Evolutionary conservation across 345 rosid species (phyloP).

Genomic region (Citrus reticulata): DNA sequence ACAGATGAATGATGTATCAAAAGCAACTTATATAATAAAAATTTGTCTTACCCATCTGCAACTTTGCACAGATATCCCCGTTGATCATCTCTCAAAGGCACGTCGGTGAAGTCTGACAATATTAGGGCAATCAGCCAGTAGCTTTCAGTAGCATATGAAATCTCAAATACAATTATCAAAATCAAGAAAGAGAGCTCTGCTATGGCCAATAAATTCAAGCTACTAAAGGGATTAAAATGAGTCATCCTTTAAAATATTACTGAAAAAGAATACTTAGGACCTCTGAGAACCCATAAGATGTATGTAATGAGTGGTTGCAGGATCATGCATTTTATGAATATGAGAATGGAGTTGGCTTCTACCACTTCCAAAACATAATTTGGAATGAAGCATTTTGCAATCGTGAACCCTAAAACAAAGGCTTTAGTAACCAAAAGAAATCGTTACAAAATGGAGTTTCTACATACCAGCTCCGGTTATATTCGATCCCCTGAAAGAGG

Average conservation of each 20-base stretch:
- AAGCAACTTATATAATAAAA: not conserved
- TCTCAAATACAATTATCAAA: not conserved
- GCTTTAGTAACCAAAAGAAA: not conserved
- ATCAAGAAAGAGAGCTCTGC: not conserved
- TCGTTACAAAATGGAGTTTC: not conserved
- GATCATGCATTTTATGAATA: not conserved
- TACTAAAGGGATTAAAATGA: not conserved
- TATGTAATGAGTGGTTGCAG: not conserved
- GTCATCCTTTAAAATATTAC: not conserved
- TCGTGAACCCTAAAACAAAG: not conserved
- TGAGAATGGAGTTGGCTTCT: not conserved
- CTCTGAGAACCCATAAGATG: not conserved
- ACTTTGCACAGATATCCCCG: conserved; percentile 76
- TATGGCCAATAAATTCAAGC: not conserved
- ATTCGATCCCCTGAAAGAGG: conserved; percentile 90
- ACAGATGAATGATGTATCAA: not conserved
- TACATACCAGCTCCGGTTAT: conserved; percentile 79
- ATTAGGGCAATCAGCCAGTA: not conserved
- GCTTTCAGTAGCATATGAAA: not conserved
- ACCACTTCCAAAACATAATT: not conserved
- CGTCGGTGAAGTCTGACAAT: conserved; percentile 85
- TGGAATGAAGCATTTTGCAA: not conserved
- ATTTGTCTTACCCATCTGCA: conserved; percentile 68
- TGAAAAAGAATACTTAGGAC: not conserved
- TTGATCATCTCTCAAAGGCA: conserved; percentile 89